Percentiles rank a stretch among this genome's conserved stretches.
phyloP scores from a whole-genome alignment of 177 flowering plant genomes.

The Viscum album region DNA sequence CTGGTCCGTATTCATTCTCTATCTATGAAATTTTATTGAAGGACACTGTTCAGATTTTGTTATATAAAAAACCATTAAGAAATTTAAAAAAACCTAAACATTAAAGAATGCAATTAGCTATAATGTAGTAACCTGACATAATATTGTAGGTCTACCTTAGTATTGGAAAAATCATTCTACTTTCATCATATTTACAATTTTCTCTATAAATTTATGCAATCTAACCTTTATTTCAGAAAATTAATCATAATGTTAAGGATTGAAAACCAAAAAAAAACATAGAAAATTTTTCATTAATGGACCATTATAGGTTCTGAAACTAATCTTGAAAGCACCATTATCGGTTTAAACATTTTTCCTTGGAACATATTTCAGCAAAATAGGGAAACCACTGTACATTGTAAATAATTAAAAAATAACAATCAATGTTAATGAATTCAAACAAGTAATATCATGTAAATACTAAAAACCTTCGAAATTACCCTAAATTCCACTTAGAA shows the following conservation, averaged over 20 bases:
- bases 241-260: background rate
- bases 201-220: conserved; percentile 63
- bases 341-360: conserved; percentile 81
- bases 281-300: background rate
- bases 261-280: background rate
- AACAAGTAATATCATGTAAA: background rate
- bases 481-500: conserved; percentile 98
- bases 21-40: too few relatives aligned
- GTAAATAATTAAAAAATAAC: conserved; percentile 6
- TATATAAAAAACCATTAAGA: too few relatives aligned
- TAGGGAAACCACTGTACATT: conserved; percentile 79
- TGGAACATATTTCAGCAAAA: conserved; percentile 87
- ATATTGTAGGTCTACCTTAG: too few relatives aligned
- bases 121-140: too few relatives aligned
- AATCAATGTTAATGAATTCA: background rate
- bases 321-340: conserved; percentile 86
- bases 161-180: conserved; percentile 59
- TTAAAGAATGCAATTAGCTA: too few relatives aligned
- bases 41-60: too few relatives aligned
- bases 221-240: conserved; percentile 31
- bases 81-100: too few relatives aligned
- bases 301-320: background rate
- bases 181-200: conserved; percentile 91
- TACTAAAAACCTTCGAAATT: conserved; percentile 18
- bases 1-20: too few relatives aligned